These are phyloP conservation scores for Pholiota microspora DNA, from an alignment of 768 basidiomycete species.

Conservation along the genomic window DNA sequence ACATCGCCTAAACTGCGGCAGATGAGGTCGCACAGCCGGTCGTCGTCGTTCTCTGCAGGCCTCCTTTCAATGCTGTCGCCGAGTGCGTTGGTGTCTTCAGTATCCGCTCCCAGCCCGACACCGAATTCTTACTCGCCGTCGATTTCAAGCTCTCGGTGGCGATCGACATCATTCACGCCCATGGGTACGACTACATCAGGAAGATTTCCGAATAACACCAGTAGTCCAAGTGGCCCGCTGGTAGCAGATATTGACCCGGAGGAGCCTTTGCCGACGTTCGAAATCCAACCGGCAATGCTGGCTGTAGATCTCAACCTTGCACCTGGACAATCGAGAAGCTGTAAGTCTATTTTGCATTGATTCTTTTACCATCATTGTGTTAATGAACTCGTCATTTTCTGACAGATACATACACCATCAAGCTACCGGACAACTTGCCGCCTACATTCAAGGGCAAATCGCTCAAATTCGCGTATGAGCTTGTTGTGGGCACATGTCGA, in stretches of 20 bases:
- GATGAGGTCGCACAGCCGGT: constrained; percentile 42
- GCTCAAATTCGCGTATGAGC: constrained; percentile 84
- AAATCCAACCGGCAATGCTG: constrained; percentile 83
- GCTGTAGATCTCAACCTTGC: constrained; percentile 81
- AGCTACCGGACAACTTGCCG: constrained; percentile 77
- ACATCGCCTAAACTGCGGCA: constrained; percentile 20
- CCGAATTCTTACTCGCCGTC: constrained; percentile 3
- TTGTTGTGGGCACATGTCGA: constrained; percentile 85
- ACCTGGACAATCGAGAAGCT: constrained; percentile 84
- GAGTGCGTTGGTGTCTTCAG: constrained; percentile 23
- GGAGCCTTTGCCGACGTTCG: constrained; percentile 76
- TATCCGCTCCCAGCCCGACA: constrained; percentile 16
- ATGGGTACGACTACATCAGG: constrained; percentile 14
- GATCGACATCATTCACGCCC: constrained; percentile 8
- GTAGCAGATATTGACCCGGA: constrained; percentile 55
- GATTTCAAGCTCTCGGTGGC: constrained; percentile 10
- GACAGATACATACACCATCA: constrained; percentile 77
- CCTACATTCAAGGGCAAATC: constrained; percentile 88
- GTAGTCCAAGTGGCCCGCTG: constrained; percentile 12
- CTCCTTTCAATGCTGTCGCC: constrained; percentile 50
- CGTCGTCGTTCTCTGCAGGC: constrained; percentile 51
- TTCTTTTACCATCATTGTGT: not conserved
- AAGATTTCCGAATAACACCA: constrained; percentile 13
- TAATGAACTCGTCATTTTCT: constrained; percentile 1
- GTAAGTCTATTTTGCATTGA: constrained; percentile 43